Evolutionary conservation across 345 rosid genomes (phyloP).

Genomic region (Rhodomyrtus tomentosa): DNA sequence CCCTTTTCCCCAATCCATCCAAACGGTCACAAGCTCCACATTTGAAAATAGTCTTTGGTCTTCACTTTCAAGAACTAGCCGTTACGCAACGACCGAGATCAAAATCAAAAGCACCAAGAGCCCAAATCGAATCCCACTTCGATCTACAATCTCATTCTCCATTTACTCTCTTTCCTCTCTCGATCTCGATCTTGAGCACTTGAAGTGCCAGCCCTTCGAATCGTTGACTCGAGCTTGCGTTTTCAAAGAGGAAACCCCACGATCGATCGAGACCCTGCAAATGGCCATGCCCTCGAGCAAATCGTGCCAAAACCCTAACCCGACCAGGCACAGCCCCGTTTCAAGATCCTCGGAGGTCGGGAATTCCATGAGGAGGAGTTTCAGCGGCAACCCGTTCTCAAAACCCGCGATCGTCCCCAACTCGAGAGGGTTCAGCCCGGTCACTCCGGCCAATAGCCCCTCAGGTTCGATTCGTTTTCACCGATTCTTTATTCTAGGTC

Average conservation of each 20-base stretch:
- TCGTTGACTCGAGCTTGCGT: not conserved
- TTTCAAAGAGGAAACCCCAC: not conserved
- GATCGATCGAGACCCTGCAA: not conserved
- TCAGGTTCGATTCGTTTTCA: conserved; percentile 26
- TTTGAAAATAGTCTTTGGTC: not conserved
- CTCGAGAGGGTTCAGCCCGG: conserved; percentile 32
- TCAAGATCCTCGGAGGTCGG: conserved; percentile 45
- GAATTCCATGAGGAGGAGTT: conserved; percentile 65
- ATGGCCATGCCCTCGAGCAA: not conserved
- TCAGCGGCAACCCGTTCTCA: conserved; percentile 41
- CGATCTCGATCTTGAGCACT: not conserved
- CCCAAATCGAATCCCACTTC: not conserved
- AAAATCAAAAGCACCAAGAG: not conserved
- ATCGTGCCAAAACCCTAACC: conserved; percentile 2
- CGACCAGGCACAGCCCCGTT: conserved; percentile 13
- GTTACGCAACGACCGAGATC: not conserved
- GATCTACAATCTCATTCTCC: not conserved
- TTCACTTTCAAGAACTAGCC: not conserved
- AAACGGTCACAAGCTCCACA: not conserved
- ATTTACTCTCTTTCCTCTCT: not conserved
- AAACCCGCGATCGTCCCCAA: conserved; percentile 28
- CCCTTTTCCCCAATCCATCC: not conserved
- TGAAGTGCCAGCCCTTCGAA: not conserved
- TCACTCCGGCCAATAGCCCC: conserved; percentile 48
- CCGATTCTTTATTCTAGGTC: not conserved